Base-by-base conservation (phyloP, 306 rosid genomes). In the Leucaena leucocephala region DNA sequence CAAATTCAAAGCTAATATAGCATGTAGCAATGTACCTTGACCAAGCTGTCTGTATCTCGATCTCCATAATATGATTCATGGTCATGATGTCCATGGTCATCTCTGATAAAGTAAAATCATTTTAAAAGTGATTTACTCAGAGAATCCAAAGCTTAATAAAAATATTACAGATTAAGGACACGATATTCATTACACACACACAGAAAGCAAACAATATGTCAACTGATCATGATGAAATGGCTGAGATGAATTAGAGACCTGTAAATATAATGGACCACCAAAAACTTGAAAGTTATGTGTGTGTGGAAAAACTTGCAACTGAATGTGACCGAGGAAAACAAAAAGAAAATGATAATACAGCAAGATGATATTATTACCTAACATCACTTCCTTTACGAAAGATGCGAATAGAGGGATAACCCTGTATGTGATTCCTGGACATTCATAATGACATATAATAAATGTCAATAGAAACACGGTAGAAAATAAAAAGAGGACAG, bases 381-480 rank as follows among this genome's bases (percentile, higher is more conserved):
- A 95, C 34, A 83, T 95, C 98, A 86, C 84, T 93, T 89, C 99
- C 99, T 88, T 84, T 91, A 33, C 98, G 98, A 66, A 95, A 95
- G 79, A 95, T 93, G 78, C 99, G 99, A 84, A 95, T 89, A 34
- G 99, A 93, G 11, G 99, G 99, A 88, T 95, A 95, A 48, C 98
- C 99, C 87, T 95, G 99, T 77, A 95, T 90, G 86, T 95, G 99
- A 84, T 95, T 49, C 92, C 99, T 95, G 88, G 84, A 85, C 62
- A 86, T 65, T 85, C 50, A 78, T 68, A 70, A 54, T 48, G 75
- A 81, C 64, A 72, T 43, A 76, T 2, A 73, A 71, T 77, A 54
- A 87, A 83, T 72, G 75, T 19, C 36, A 42, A 79, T 54, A 73
- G 21, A 52, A 54, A 58, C 42, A 82, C 19, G n/a, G 58, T 39